These are phyloP conservation scores for Trichophyton benhamiae DNA, from an alignment of 2,329 filamentous ascomycete species.

Conservation along the genomic window DNA sequence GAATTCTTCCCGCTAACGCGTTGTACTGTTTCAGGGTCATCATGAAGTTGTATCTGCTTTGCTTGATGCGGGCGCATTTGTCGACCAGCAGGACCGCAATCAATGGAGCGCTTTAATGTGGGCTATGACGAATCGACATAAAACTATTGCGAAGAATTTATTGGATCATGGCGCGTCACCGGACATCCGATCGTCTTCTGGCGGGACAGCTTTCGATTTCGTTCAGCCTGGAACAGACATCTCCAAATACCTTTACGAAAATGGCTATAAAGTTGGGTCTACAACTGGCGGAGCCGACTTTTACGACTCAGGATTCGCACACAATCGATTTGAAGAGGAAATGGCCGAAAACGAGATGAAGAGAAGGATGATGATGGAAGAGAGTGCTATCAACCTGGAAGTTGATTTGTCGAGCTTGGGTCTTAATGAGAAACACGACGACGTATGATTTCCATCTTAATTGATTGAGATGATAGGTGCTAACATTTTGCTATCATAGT, in stretches of 20 bases:
- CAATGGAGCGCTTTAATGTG: constrained; percentile 98
- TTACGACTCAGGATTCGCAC: constrained; percentile 80
- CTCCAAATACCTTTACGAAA: constrained; percentile 86
- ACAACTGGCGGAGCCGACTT: constrained; percentile 60
- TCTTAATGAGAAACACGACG: constrained; percentile 86
- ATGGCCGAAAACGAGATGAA: constrained; percentile 94
- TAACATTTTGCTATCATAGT: constrained; percentile 19
- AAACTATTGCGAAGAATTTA: constrained; percentile 82
- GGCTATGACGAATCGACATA: constrained; percentile 98
- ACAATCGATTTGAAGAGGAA: constrained; percentile 92
- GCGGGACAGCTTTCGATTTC: constrained; percentile 90
- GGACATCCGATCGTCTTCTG: constrained; percentile 86
- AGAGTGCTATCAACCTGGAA: constrained; percentile 91
- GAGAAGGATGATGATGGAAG: constrained; percentile 90
- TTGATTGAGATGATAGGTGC: not conserved
- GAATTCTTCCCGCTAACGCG: not conserved
- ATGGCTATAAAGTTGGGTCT: constrained; percentile 57
- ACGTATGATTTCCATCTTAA: constrained; percentile 43
- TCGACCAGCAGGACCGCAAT: constrained; percentile 89
- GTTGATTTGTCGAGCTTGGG: constrained; percentile 92
- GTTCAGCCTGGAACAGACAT: constrained; percentile 92
- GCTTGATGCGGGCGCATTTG: constrained; percentile 71
- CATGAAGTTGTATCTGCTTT: constrained; percentile 75
- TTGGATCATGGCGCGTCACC: constrained; percentile 91
- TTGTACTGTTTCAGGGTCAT: constrained; percentile 51